These are phyloP conservation scores for Fusarium longipes DNA, from an alignment of 2,329 filamentous ascomycete species.

Conservation along the genomic window DNA sequence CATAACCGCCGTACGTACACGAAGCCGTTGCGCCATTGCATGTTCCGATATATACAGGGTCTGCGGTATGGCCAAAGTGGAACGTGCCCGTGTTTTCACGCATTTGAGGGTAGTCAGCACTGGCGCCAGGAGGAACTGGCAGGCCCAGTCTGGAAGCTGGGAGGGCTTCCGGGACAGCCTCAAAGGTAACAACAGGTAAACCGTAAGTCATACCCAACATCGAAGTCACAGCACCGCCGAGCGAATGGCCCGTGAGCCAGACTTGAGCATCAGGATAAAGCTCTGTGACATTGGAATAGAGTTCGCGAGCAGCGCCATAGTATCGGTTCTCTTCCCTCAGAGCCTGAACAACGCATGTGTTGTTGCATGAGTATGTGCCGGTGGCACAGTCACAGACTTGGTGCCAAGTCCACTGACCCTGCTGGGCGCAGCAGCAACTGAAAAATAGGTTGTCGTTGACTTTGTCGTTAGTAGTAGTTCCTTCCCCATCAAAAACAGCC, in stretches of 20 bases:
- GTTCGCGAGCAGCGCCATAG: conserved; percentile 86
- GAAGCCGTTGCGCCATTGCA: conserved; percentile 91
- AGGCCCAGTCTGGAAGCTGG: conserved; percentile 86
- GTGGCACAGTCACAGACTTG: conserved; percentile 95
- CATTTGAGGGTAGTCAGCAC: conserved; percentile 76
- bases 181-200: conserved; percentile 89
- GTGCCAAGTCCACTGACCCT: conserved; percentile 88
- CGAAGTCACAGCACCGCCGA: conserved; percentile 90
- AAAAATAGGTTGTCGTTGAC: conserved; percentile 98
- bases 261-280: conserved; percentile 86
- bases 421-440: conserved; percentile 96
- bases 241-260: conserved; percentile 92
- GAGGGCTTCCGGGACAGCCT: conserved; percentile 91
- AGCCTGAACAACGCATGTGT: conserved; percentile 83
- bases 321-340: conserved; percentile 88
- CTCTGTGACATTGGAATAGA: conserved; percentile 92
- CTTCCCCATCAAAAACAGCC: conserved; percentile 95
- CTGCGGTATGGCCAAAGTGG: conserved; percentile 95
- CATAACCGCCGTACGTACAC: conserved; percentile 92
- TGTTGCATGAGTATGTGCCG: conserved; percentile 88
- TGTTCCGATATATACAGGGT: conserved; percentile 92
- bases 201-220: conserved; percentile 92
- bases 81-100: conserved; percentile 80
- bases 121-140: conserved; percentile 82
- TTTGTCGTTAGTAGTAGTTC: conserved; percentile 97